Base-by-base conservation (phyloP, 2,329 filamentous ascomycete genomes). In the Botryotinia narcissicola region DNA sequence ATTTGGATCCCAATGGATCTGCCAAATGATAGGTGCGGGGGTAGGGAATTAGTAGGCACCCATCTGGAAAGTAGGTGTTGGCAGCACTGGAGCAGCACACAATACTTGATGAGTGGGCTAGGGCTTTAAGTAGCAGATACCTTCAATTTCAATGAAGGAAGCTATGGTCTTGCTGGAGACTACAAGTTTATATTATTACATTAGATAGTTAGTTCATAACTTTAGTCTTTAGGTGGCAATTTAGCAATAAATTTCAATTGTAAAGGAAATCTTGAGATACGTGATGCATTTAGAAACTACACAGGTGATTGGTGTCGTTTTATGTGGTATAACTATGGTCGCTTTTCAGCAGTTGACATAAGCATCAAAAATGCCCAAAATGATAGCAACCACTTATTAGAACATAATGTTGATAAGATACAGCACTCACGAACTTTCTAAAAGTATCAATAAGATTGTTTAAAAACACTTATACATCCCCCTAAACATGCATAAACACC, bases 311-410 rank as follows among this genome's bases (percentile, higher is more conserved):
- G 25, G 16, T 29, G n/a, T 6, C 6, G 8, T 9, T 16, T 5
- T 3, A 3, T 54, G 25, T 2, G 4, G 2, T 0, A 1, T 0
- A 63, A 9, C 4, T 22, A 2, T 4, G 20, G 4, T 2, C 20
- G 22, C 18, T 29, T 44, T 44, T 12, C 0, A 4, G 16, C 2
- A 16, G 3, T 10, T 44, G 6, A 29, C 0, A 29, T 16, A 2
- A 6, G 35, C 32, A 6, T 29, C 37, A 42, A 29, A 62, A 25
- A 14, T 40, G 4, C 2, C 3, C 37, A n/a, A 63, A 20, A 4
- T 25, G 7, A 29, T 8, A 63, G n/a, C 4, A 60, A 60, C 0
- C 20, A 18, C 7, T 4, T 44, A 29, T 12, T 2, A 3, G 9
- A 40, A 63, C 37, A 63, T 29, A 7, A n/a, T 62, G 14, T 20